phyloP scores from a whole-genome alignment of 2,329 filamentous ascomycete species.

The Sporothrix brasiliensis region DNA sequence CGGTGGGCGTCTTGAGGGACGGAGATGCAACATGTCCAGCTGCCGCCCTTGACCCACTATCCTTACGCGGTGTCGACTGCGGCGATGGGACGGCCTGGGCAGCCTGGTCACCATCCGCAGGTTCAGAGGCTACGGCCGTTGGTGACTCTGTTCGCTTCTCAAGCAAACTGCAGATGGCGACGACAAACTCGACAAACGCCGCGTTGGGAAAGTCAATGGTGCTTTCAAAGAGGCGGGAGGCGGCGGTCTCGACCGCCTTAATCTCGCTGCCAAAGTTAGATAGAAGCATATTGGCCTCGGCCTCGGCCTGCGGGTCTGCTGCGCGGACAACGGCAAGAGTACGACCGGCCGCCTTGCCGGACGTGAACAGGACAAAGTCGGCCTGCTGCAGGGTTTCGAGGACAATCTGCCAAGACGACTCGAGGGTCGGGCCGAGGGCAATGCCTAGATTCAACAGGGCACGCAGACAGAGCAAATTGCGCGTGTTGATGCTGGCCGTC shows the following conservation, averaged over 20 bases:
- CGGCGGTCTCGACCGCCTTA: slow-evolving; percentile 84
- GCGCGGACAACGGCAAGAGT: slow-evolving; percentile 53
- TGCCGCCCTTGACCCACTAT: neutral
- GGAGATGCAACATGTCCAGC: slow-evolving; percentile 27
- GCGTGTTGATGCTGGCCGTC: slow-evolving; percentile 69
- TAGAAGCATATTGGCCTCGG: slow-evolving; percentile 56
- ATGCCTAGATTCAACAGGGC: slow-evolving; percentile 95
- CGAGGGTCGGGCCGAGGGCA: slow-evolving; percentile 84
- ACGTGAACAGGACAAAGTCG: slow-evolving; percentile 78
- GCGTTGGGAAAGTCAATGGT: slow-evolving; percentile 86
- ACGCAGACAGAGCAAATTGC: slow-evolving; percentile 86
- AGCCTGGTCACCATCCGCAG: slow-evolving; percentile 33
- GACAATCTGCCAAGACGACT: slow-evolving; percentile 84
- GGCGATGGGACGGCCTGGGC: slow-evolving; percentile 43
- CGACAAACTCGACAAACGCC: slow-evolving; percentile 76
- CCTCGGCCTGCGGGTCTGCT: slow-evolving; percentile 54
- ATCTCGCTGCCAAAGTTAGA: slow-evolving; percentile 78
- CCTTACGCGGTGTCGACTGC: neutral
- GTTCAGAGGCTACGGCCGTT: neutral
- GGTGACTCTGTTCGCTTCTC: slow-evolving; percentile 44
- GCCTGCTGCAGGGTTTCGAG: slow-evolving; percentile 91
- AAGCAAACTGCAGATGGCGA: slow-evolving; percentile 73
- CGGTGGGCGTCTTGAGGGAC: slow-evolving; percentile 44
- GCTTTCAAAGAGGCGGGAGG: slow-evolving; percentile 84
- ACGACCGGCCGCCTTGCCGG: slow-evolving; percentile 57